Evolutionary conservation across 768 basidiomycete genomes (phyloP).

Genomic region (Phaeotremella fagi): DNA sequence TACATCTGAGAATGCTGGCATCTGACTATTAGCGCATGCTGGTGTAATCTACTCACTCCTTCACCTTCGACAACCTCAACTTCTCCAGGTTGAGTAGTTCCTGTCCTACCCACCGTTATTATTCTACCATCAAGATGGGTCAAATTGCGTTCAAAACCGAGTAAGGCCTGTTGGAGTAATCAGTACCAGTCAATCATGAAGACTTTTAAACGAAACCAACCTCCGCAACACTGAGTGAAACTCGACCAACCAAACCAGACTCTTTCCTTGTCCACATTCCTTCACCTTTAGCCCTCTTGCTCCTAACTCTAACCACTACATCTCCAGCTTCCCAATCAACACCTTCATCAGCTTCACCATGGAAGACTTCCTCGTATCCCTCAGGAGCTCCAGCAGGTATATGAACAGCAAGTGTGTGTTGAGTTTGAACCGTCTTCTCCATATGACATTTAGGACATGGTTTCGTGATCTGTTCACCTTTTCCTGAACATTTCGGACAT

Average conservation of each 20-base stretch:
- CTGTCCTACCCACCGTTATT: constrained; percentile 64
- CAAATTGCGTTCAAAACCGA: constrained; percentile 89
- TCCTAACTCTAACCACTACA: constrained; percentile 77
- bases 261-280: constrained; percentile 89
- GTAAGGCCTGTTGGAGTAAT: constrained; percentile 62
- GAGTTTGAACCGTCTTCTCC: constrained; percentile 71
- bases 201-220: constrained; percentile 53
- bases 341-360: constrained; percentile 93
- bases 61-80: constrained; percentile 81
- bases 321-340: constrained; percentile 97
- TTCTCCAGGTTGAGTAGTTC: constrained; percentile 84
- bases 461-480: constrained; percentile 70
- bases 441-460: constrained; percentile 78
- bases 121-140: constrained; percentile 85
- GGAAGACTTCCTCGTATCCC: constrained; percentile 84
- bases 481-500: constrained; percentile 72
- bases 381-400: constrained; percentile 85
- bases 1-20: constrained; percentile 44
- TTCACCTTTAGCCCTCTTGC: constrained; percentile 58
- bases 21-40: constrained; percentile 18
- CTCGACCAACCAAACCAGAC: constrained; percentile 81
- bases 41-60: constrained; percentile 59
- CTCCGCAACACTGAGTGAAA: constrained; percentile 87
- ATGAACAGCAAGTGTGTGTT: constrained; percentile 79
- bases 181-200: constrained; percentile 8